phyloP scores from a whole-genome alignment of 768 basidiomycete genomes.

The Dendrothele bispora region DNA sequence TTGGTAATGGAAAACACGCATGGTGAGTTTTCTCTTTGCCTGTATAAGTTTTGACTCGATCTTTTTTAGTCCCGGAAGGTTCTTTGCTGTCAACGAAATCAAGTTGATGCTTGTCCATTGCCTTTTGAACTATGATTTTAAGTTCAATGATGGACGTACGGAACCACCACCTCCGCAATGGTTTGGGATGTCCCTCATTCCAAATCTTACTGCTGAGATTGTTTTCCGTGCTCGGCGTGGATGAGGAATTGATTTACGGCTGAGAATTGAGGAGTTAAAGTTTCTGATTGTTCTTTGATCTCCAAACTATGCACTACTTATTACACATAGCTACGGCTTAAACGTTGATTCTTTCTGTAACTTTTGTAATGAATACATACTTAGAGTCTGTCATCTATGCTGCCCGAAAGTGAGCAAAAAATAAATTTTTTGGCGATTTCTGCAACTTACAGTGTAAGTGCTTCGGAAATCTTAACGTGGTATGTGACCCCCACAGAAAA shows the following conservation, averaged over 20 bases:
- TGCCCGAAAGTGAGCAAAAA: too few species aligned
- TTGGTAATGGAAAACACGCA: neutral
- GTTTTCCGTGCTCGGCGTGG: neutral
- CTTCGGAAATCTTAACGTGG: too few species aligned
- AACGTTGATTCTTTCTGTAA: slow-evolving; percentile 10
- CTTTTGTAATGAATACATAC: too few species aligned
- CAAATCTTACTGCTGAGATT: neutral
- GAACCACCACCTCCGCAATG: neutral
- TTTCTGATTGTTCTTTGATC: neutral
- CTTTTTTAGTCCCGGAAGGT: too few species aligned
- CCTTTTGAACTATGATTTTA: neutral
- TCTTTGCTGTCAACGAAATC: neutral
- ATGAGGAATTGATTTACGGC: neutral
- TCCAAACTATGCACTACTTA: neutral
- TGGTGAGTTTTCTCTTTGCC: too few species aligned
- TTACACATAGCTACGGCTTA: neutral
- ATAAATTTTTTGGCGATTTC: too few species aligned
- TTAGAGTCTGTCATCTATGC: too few species aligned
- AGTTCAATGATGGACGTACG: neutral
- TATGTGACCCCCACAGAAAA: too few species aligned
- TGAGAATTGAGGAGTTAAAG: neutral
- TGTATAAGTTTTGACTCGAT: too few species aligned
- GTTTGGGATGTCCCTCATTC: neutral
- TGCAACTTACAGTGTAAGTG: too few species aligned
- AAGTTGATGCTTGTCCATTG: neutral